Conservation (phyloP, 176 grass and related monocot genomes). For the Thalia dealbata region DNA sequence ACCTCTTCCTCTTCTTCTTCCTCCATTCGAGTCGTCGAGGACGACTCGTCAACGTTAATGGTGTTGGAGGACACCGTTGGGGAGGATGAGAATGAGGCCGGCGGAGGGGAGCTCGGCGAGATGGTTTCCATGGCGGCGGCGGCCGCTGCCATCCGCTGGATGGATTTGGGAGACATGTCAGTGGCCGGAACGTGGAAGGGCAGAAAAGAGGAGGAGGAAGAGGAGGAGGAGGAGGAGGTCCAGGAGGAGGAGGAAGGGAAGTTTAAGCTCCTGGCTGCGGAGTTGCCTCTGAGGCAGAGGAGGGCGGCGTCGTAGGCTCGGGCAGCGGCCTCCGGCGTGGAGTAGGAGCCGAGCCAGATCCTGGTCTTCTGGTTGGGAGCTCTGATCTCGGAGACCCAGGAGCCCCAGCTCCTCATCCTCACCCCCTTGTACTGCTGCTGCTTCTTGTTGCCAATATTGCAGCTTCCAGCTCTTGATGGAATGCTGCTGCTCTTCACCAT, state of each 20-base stretch:
- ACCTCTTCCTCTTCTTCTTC: neutral
- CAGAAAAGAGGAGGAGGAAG: neutral
- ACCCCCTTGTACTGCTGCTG: slow-evolving; percentile 78
- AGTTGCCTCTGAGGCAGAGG: slow-evolving; percentile 58
- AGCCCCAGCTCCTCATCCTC: slow-evolving; percentile 86
- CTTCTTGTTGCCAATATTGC: slow-evolving; percentile 26
- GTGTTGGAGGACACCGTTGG: neutral
- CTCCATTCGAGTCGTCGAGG: neutral
- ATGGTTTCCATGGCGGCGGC: slow-evolving; percentile 24
- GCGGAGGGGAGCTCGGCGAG: neutral
- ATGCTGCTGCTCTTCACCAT: slow-evolving; percentile 39
- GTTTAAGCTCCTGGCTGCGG: slow-evolving; percentile 49
- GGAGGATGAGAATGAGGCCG: neutral
- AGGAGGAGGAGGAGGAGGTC: slow-evolving; percentile 59
- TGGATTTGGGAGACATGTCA: slow-evolving; percentile 69
- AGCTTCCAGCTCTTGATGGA: neutral
- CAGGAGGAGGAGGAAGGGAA: slow-evolving; percentile 52
- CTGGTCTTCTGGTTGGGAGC: slow-evolving; percentile 70
- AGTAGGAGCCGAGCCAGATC: slow-evolving; percentile 86
- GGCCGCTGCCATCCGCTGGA: slow-evolving; percentile 53
- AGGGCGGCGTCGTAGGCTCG: slow-evolving; percentile 78
- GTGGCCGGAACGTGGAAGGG: slow-evolving; percentile 21
- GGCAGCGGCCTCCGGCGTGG: slow-evolving; percentile 74
- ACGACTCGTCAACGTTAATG: slow-evolving; percentile 4
- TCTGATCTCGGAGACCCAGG: slow-evolving; percentile 92